Percentiles rank a stretch among this genome's conserved stretches.
Conservation (phyloP, 345 rosid species). For the Dipteronia sinensis region DNA sequence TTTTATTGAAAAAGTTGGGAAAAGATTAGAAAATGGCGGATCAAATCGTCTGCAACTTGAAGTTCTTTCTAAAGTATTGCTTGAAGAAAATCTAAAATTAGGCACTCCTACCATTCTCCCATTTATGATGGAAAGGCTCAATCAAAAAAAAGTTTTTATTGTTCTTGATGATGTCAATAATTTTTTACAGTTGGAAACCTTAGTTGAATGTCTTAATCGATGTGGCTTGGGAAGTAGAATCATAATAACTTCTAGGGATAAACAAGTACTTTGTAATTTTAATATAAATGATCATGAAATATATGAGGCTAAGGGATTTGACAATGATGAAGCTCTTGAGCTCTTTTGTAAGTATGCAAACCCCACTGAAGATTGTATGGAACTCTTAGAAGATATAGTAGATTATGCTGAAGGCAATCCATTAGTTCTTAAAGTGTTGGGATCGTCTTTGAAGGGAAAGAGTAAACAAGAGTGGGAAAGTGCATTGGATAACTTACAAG, state of each 20-base stretch:
- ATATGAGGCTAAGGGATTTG: not conserved
- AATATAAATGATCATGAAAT: no score
- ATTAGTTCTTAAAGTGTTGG: not conserved
- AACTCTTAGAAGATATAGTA: not conserved
- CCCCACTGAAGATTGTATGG: not conserved
- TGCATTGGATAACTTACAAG: not conserved
- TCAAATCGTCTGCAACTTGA: not conserved
- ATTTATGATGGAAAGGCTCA: not conserved
- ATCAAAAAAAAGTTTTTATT: not conserved
- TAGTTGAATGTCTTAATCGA: not conserved
- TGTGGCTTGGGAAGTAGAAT: not conserved
- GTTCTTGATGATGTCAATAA: not conserved
- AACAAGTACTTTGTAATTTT: not conserved
- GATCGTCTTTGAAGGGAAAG: not conserved
- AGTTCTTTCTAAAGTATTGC: no score
- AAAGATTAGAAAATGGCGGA: not conserved
- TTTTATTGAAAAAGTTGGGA: not conserved
- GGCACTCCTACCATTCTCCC: not conserved
- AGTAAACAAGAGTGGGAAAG: not conserved
- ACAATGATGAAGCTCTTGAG: not conserved
- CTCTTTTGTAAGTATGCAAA: not conserved
- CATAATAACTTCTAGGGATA: not conserved
- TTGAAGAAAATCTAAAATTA: not conserved
- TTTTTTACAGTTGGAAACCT: not conserved
- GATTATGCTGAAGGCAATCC: not conserved